Evolutionary conservation across 1,284 basidiomycete genomes (phyloP), one percentile per base, ranked within the genome.

Genomic region (Pseudozyma sp.): DNA sequence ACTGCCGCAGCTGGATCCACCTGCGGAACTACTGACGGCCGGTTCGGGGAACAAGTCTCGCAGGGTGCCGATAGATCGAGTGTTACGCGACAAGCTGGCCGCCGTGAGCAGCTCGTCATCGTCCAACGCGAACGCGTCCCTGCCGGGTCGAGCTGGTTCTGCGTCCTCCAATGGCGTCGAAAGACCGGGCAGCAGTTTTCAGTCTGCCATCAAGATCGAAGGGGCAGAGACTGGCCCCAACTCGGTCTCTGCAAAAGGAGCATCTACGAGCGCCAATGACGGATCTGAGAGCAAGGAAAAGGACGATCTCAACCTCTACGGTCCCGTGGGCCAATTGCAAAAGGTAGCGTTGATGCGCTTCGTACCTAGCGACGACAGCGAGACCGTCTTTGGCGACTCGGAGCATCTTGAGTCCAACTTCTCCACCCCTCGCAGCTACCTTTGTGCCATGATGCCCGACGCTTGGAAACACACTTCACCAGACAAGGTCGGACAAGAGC

Each of bases 251-350:
- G 10, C 61, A 24, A 29, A 29, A 16, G 17, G 39, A 14, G 29
- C 48, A 2, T 11, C 42, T 1, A 11, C 55, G 5, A 42, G 14
- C 31, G 24, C 52, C 19, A 58, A 66, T n/a, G 64, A 51, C 8
- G 37, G 13, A 5, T 24, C 43, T 30, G 54, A 53, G 10, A 30
- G 7, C 17, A 54, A 57, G 48, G 46, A 46, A 40, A 40, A 49
- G 13, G 79, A 81, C 30, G 79, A 81, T 16, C 54, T 74, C 49
- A 76, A 75, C 42, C 75, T 73, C 16, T 92, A 91, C 19, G 93
- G 93, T 2, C 94, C 94, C 24, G 92, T 97, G 59, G 94, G 93
- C 79, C 94, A 97, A 84, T 92, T 97, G 90, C 94, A 97, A 86
- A 94, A 96, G 86, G 92, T 97, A 64, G 94, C 94, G 0, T 87